Base-by-base conservation (phyloP, 2,329 filamentous ascomycete species). In the Neoarthrinium moseri region DNA sequence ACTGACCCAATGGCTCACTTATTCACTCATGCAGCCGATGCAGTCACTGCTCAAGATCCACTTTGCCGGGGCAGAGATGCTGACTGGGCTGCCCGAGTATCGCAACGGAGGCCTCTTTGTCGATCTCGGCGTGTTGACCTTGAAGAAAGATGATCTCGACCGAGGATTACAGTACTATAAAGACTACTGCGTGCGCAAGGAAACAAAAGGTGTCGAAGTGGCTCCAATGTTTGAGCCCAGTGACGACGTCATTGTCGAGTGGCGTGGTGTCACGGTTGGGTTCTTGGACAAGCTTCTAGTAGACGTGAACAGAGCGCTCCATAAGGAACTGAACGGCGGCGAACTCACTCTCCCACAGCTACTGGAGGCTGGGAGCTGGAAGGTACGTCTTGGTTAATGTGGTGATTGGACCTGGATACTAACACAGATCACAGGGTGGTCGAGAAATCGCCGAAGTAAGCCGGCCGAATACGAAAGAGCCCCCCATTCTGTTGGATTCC, bases 381-480 rank as follows among this genome's bases (percentile, higher is more conserved):
- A 80, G 51, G 51, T 55, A 36, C 45, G 47, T 49, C 4, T 18
- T 20, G 10, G 18, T 12, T 17, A 11, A 34, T 21, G 3, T 2
- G n/a, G n/a, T 4, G 11, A n/a, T 36, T 24, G 6, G 10, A 11
- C 17, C 27, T 10, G 7, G 48, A 54, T 30, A 26, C 43, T 61
- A 60, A 60, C 62, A 17, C 30, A 30, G 21, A 24, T 15, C 43
- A 45, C 48, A 81, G 91, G 92, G 92, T 58, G 94, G 94, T 49
- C 85, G 94, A 62, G 94, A 97, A 71, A 87, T 97, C 64, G 94
- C 94, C 52, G 92, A 96, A 71, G 90, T 96, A 53, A 92, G 90
- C 56, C 80, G 94, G 56, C 94, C 94, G 18, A 97, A 96, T 61
- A 97, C 94, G 43, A 96, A 94, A 71, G 90, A 95, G 65, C 90